Conservation (phyloP, 176 grass and related monocot species). For the Melocanna baccifera region DNA sequence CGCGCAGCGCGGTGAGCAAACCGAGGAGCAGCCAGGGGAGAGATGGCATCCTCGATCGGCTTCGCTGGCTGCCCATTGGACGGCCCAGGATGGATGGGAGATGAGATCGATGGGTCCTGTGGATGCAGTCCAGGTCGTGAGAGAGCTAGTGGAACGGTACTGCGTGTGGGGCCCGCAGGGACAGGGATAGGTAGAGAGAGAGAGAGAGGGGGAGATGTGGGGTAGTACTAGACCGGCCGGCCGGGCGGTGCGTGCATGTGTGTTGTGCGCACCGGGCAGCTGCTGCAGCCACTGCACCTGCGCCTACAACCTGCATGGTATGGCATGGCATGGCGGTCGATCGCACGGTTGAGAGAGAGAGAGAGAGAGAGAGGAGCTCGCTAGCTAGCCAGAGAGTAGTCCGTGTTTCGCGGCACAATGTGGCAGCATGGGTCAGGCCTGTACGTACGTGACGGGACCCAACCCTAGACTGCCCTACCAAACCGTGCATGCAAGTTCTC, state of each 20-base stretch:
- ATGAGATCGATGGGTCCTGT: too few relatives aligned
- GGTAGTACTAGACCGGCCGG: too few relatives aligned
- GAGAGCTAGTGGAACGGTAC: not conserved
- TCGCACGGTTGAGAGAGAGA: not conserved
- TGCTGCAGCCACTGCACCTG: not conserved
- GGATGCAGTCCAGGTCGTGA: too few relatives aligned
- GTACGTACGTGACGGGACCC: conserved; percentile 13
- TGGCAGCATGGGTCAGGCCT: not conserved
- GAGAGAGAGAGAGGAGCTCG: not conserved
- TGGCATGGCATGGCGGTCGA: not conserved
- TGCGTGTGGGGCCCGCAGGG: not conserved
- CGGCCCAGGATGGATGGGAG: not conserved
- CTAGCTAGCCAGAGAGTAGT: not conserved
- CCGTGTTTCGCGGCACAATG: conserved; percentile 45
- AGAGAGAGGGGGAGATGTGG: not conserved
- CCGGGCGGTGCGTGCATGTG: not conserved
- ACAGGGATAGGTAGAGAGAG: not conserved
- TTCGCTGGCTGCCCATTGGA: not conserved
- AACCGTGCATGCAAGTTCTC: not conserved
- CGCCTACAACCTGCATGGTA: not conserved
- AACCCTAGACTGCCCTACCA: not conserved
- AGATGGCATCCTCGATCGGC: not conserved
- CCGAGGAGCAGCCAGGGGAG: not conserved
- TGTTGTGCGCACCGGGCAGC: too few relatives aligned
- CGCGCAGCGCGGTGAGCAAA: not conserved